A percentile compares a stretch with the other conserved stretches of the same genome.
These are phyloP conservation scores for Polygonum maritimum DNA, from an alignment of 148 eudicot species.

Conservation along the genomic window DNA sequence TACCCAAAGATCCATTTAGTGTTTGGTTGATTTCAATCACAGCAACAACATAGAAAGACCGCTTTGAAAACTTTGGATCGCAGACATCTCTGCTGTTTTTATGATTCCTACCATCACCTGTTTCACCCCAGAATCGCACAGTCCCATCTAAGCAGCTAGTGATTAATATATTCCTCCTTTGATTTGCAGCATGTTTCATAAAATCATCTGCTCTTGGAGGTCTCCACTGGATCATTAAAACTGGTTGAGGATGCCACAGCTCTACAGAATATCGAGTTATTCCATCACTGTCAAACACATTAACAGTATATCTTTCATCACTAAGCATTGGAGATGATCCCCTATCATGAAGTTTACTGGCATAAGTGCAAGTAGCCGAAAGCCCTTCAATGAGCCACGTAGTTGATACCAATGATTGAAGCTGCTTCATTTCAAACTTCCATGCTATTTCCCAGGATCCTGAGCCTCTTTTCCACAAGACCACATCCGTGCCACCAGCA, in stretches of 20 bases:
- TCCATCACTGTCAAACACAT: slow-evolving; percentile 38
- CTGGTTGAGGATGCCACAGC: slow-evolving; percentile 75
- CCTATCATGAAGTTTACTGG: slow-evolving; percentile 20
- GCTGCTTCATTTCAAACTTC: slow-evolving; percentile 50
- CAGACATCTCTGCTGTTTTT: slow-evolving; percentile 43
- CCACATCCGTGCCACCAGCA: slow-evolving; percentile 66
- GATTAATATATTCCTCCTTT: slow-evolving; percentile 44
- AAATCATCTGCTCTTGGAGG: slow-evolving; percentile 44
- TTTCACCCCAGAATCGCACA: slow-evolving; percentile 88
- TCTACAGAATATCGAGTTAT: slow-evolving; percentile 40
- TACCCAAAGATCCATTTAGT: slow-evolving; percentile 61
- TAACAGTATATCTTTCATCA: slow-evolving; percentile 38
- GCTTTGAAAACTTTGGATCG: slow-evolving; percentile 37
- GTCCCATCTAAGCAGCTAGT: slow-evolving; percentile 91
- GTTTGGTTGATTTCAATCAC: slow-evolving; percentile 65
- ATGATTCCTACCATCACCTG: slow-evolving; percentile 56
- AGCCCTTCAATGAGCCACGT: slow-evolving; percentile 72
- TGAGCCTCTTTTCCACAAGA: slow-evolving; percentile 67
- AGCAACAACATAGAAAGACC: slow-evolving; percentile 62
- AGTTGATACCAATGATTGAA: slow-evolving; percentile 70
- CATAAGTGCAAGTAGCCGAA: slow-evolving; percentile 47
- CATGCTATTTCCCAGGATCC: slow-evolving; percentile 88
- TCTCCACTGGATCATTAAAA: slow-evolving; percentile 85
- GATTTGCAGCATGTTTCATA: slow-evolving; percentile 22
- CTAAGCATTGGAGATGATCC: slow-evolving; percentile 19